Conservation (phyloP, 2,329 filamentous ascomycete genomes). For the Neopestalotiopsis rosae region DNA sequence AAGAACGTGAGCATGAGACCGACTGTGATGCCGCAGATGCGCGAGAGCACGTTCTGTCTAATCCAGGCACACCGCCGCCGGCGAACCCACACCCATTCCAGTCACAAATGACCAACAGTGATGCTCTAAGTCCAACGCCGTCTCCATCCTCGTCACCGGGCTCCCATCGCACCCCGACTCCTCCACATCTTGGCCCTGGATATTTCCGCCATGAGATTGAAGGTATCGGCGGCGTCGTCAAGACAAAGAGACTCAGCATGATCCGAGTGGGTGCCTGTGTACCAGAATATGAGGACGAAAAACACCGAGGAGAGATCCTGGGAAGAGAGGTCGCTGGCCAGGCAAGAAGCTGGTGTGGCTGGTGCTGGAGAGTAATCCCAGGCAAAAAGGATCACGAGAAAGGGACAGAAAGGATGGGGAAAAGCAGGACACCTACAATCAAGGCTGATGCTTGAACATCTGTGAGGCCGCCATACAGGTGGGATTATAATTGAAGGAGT, state of each 20-base stretch:
- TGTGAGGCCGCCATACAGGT: too few relatives aligned
- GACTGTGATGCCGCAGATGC: conserved; percentile 84
- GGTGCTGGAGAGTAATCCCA: conserved; percentile 82
- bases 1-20: conserved; percentile 81
- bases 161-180: conserved; percentile 24
- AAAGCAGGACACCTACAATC: neutral
- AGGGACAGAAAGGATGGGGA: conserved; percentile 17
- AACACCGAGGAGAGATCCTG: conserved; percentile 68
- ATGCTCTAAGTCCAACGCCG: conserved; percentile 17
- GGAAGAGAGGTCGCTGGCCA: conserved; percentile 71
- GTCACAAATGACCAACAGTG: conserved; percentile 3
- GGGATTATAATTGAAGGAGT: too few relatives aligned
- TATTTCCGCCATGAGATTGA: conserved; percentile 90
- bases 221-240: conserved; percentile 86
- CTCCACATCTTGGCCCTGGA: conserved; percentile 65
- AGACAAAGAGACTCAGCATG: conserved; percentile 85
- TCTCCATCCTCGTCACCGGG: conserved; percentile 28
- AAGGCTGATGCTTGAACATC: conserved; percentile 5
- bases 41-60: conserved; percentile 43
- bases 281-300: conserved; percentile 83
- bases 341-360: conserved; percentile 86
- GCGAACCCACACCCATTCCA: conserved; percentile 27
- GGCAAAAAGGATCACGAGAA: conserved; percentile 51
- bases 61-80: conserved; percentile 19
- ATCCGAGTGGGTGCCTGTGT: conserved; percentile 84